Conservation (phyloP, 208 protist genomes). For the Novymonas esmeraldas region DNA sequence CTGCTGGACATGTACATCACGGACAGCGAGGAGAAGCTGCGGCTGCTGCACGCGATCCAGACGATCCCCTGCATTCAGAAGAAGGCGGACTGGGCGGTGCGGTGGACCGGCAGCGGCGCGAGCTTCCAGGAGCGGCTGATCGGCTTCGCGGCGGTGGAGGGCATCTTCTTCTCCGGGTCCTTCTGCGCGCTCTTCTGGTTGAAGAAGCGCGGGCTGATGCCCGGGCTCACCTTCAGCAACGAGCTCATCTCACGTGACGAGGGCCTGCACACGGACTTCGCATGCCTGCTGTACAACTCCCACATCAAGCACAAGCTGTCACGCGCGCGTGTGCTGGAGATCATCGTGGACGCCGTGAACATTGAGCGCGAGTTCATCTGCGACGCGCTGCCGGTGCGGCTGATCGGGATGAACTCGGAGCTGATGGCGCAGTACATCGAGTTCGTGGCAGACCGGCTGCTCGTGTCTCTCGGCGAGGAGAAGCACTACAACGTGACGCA, state of each 20-base stretch:
- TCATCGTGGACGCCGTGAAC: constrained; percentile 95
- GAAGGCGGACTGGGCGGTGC: constrained; percentile 99
- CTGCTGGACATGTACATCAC: constrained; percentile 98
- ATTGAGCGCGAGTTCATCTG: constrained; percentile 98
- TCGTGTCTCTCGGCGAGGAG: constrained; percentile 93
- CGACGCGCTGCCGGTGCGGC: constrained; percentile 96
- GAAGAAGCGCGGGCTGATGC: constrained; percentile 99
- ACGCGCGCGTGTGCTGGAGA: constrained; percentile 73
- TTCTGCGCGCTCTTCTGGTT: constrained; percentile 99
- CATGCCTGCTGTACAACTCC: constrained; percentile 96
- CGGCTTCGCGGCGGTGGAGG: constrained; percentile 99
- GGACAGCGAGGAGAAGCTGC: constrained; percentile 91
- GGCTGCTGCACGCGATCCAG: constrained; percentile 97
- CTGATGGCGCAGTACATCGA: constrained; percentile 99
- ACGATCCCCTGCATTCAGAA: constrained; percentile 96
- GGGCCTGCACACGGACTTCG: constrained; percentile 99
- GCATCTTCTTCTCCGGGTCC: constrained; percentile 99
- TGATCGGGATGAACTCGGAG: constrained; percentile 99
- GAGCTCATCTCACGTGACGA: constrained; percentile 99
- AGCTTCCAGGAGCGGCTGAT: constrained; percentile 97
- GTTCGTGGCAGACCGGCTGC: constrained; percentile 99
- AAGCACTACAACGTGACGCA: constrained; percentile 97
- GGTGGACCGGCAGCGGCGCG: constrained; percentile 73
- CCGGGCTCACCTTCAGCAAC: constrained; percentile 98
- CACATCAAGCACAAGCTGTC: constrained; percentile 94